Evolutionary conservation across 257 asterid genomes (phyloP).

Genomic region (Nicotiana noctiflora): DNA sequence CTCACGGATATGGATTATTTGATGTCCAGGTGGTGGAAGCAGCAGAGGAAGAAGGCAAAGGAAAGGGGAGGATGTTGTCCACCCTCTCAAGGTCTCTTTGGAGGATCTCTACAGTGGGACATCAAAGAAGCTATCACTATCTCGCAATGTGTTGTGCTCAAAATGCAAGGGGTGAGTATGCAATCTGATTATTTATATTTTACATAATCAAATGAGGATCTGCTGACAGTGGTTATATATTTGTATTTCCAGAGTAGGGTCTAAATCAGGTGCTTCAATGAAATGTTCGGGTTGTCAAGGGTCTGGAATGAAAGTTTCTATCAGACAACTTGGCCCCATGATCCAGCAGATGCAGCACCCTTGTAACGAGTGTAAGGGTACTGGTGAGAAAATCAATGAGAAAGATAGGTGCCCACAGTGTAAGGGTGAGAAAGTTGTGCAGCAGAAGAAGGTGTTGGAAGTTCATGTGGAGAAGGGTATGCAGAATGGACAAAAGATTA

Average conservation of each 20-base stretch:
- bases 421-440: slow-evolving; percentile 22
- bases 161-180: slow-evolving; percentile 24
- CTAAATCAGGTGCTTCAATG: slow-evolving; percentile 24
- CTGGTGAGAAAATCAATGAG: slow-evolving; percentile 17
- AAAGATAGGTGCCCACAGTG: slow-evolving; percentile 22
- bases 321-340: slow-evolving; percentile 23
- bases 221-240: background rate
- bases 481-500: slow-evolving; percentile 24
- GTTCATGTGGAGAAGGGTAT: slow-evolving; percentile 22
- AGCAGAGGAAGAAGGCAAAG: slow-evolving; percentile 24
- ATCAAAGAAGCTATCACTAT: slow-evolving; percentile 20
- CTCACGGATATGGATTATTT: background rate
- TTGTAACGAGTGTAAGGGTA: slow-evolving; percentile 17
- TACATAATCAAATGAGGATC: background rate
- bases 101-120: slow-evolving; percentile 23
- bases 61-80: slow-evolving; percentile 26
- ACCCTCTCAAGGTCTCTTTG: slow-evolving; percentile 24
- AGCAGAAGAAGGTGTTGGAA: slow-evolving; percentile 23
- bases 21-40: slow-evolving; percentile 19
- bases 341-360: slow-evolving; percentile 24
- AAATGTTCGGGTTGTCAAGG: slow-evolving; percentile 21
- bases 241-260: slow-evolving; percentile 15
- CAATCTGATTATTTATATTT: background rate
- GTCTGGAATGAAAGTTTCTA: slow-evolving; percentile 22
- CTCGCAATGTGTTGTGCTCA: slow-evolving; percentile 21